phyloP scores from a whole-genome alignment of 2,329 filamentous ascomycete species.

The Corinectria fuckeliana region DNA sequence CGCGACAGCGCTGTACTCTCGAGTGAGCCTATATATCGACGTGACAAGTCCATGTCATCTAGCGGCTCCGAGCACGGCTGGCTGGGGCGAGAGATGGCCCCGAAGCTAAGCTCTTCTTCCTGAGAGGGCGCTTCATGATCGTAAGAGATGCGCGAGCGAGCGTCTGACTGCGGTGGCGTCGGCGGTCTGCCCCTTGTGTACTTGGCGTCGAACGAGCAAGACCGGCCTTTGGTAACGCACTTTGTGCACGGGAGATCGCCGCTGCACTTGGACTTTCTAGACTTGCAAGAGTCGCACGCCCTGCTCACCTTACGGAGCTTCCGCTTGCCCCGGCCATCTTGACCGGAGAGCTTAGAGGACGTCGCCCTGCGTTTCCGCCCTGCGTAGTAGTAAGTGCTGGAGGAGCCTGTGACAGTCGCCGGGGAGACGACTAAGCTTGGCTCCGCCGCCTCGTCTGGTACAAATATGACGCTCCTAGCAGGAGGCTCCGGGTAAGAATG shows the following conservation, averaged over 20 bases:
- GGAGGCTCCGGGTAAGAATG: slow-evolving; percentile 2
- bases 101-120: neutral
- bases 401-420: neutral
- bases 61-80: neutral
- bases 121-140: neutral
- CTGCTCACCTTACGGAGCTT: slow-evolving; percentile 43
- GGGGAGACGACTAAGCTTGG: neutral
- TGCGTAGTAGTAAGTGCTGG: neutral
- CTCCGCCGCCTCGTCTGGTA: neutral
- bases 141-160: neutral
- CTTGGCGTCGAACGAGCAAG: slow-evolving; percentile 41
- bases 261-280: slow-evolving; percentile 36
- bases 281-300: slow-evolving; percentile 41
- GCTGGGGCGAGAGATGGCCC: neutral
- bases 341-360: neutral
- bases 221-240: slow-evolving; percentile 37
- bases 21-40: neutral
- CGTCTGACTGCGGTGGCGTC: slow-evolving; percentile 38
- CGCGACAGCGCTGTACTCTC: slow-evolving; percentile 50
- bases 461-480: neutral
- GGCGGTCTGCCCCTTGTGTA: slow-evolving; percentile 44
- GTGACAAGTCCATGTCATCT: neutral
- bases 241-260: slow-evolving; percentile 43
- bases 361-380: slow-evolving; percentile 3
- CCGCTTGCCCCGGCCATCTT: neutral